Evolutionary conservation across 345 rosid species (phyloP).

Genomic region (Aquilaria malaccensis): DNA sequence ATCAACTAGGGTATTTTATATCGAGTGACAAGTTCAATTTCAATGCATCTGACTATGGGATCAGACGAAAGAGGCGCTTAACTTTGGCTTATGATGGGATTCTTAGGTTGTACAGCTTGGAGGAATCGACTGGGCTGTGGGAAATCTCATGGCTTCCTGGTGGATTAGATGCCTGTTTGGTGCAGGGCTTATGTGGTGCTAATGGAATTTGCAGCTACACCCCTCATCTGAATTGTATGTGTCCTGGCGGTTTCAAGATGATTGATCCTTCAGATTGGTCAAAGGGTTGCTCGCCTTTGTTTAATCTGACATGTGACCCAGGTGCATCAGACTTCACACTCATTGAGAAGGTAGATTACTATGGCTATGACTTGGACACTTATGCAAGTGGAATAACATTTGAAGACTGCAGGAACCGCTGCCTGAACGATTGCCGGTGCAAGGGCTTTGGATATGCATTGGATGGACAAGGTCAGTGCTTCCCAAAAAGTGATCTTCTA

Average conservation of each 20-base stretch:
- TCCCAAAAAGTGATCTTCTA: constrained; percentile 12
- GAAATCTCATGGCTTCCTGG: constrained; percentile 17
- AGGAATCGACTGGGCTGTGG: constrained; percentile 13
- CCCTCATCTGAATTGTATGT: constrained; percentile 18
- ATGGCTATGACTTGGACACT: constrained; percentile 15
- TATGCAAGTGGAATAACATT: neutral
- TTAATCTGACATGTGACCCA: constrained; percentile 15
- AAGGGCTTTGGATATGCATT: constrained; percentile 17
- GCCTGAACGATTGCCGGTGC: constrained; percentile 21
- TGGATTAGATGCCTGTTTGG: constrained; percentile 13
- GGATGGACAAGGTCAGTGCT: constrained; percentile 17
- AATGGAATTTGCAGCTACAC: constrained; percentile 13
- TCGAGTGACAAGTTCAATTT: constrained; percentile 20
- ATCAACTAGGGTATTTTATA: constrained; percentile 11
- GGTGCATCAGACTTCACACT: constrained; percentile 9
- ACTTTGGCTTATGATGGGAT: constrained; percentile 29
- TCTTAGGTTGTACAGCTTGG: constrained; percentile 20
- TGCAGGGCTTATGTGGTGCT: constrained; percentile 24
- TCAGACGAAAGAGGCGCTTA: constrained; percentile 13
- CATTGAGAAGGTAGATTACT: constrained; percentile 13
- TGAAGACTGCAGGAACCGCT: constrained; percentile 8
- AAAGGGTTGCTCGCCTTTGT: constrained; percentile 17
- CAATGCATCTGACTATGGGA: constrained; percentile 19
- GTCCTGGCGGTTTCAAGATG: constrained; percentile 17
- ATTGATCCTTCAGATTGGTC: constrained; percentile 20